Base-by-base conservation (phyloP, 371 early-diverging fungal genomes). In the Rhizopus microsporus region DNA sequence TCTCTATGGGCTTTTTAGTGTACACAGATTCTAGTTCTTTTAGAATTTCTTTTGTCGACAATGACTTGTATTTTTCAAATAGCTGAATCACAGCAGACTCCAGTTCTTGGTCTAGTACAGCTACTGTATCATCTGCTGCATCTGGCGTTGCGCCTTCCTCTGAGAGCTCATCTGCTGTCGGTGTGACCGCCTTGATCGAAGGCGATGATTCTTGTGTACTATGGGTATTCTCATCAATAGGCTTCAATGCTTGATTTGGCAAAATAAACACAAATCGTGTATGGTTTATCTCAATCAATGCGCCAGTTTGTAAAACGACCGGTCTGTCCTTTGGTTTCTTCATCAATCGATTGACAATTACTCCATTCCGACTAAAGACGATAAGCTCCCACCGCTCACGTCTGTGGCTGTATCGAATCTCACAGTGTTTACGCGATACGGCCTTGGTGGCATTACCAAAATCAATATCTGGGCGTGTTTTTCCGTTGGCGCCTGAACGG, bases 351-450 rank as follows among this genome's bases (percentile, higher is more conserved):
- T 76, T 72, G 3, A 80, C 60, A 47, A 67, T 72, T 17, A 72
- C 68, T 15, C 80, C 77, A 49, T 75, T 80, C 17, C 68, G 62
- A 37, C 80, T 70, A 54, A 62, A 63, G 5, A 77, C 68, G 10
- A 62, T 59, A 1, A 80, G 56, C 40, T 77, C 77, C 77, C 77
- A 80, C 0, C 68, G 58, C 10, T 62, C 63, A 3, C 62, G 53
- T 7, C 51, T 16, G 0, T 40, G 7, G 49, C 72, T 68, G 46
- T 58, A 73, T 30, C 71, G 54, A 23, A 80, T 69, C 29, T 75
- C 77, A 33, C 73, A 75, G 49, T 80, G 80, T 13, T 56, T 57
- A 13, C 80, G 63, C 15, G 80, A 80, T 9, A 80, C 69, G 1
- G 67, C 69, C 16, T 66, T 68, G 8, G 67, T 58, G 12, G 33